These are phyloP conservation scores for Tylopilus intermedius DNA, from an alignment of 768 basidiomycete genomes.

Conservation along the genomic window DNA sequence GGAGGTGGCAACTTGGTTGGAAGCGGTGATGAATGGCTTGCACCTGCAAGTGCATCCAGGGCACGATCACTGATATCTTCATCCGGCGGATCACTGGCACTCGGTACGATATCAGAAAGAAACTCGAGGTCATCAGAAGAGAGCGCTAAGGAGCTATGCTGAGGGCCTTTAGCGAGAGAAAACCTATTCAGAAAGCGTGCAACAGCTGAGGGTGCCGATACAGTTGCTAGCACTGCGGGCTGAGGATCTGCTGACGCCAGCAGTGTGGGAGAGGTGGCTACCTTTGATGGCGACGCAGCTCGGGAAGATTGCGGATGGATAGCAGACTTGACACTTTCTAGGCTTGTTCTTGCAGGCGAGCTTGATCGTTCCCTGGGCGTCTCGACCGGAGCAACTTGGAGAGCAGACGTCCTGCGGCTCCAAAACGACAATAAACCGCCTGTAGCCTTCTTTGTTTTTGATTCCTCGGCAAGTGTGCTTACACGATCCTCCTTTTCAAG, in stretches of 20 bases:
- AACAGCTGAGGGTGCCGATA: constrained; percentile 58
- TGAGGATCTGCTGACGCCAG: constrained; percentile 7
- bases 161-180: constrained; percentile 42
- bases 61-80: constrained; percentile 32
- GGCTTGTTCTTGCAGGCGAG: constrained; percentile 29
- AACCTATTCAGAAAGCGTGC: constrained; percentile 81
- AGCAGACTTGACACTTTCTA: constrained; percentile 22
- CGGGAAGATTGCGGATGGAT: constrained; percentile 7
- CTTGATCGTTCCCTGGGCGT: constrained; percentile 14
- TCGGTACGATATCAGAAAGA: constrained; percentile 63
- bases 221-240: neutral
- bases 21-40: constrained; percentile 39
- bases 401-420: constrained; percentile 39
- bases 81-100: constrained; percentile 39
- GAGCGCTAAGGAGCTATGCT: constrained; percentile 58
- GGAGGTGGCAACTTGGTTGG: constrained; percentile 45
- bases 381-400: constrained; percentile 19
- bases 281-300: constrained; percentile 17
- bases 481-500: constrained; percentile 48
- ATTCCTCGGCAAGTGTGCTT: constrained; percentile 30
- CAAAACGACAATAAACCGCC: constrained; percentile 73
- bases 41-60: constrained; percentile 36
- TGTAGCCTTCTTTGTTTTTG: constrained; percentile 43
- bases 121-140: constrained; percentile 81
- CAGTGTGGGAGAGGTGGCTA: constrained; percentile 11